A percentile compares a stretch with the other conserved stretches of the same genome.
Conservation (phyloP, 2,329 filamentous ascomycete genomes). For the Aspergillus uvarum region DNA sequence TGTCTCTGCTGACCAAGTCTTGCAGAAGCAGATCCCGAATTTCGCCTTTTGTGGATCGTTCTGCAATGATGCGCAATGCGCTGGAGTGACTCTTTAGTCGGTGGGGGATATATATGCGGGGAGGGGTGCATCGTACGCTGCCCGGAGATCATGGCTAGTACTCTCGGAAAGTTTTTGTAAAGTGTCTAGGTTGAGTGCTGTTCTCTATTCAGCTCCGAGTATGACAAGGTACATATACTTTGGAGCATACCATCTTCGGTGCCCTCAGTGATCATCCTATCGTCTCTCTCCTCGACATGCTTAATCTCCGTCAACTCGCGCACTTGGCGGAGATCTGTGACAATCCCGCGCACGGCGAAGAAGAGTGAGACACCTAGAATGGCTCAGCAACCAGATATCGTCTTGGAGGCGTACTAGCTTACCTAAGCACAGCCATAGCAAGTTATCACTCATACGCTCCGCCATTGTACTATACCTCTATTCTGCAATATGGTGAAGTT, state of each 20-base stretch:
- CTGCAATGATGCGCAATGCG: conserved; percentile 48
- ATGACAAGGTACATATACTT: too few species aligned
- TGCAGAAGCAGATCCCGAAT: conserved; percentile 42
- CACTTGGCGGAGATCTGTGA: conserved; percentile 50
- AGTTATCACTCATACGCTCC: conserved; percentile 35
- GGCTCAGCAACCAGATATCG: conserved; percentile 5
- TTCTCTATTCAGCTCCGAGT: conserved; percentile 17
- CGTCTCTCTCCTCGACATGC: conserved; percentile 62
- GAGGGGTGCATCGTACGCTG: conserved; percentile 60
- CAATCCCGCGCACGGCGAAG: conserved; percentile 55
- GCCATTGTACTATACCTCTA: conserved; percentile 28
- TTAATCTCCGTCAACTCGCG: conserved; percentile 59
- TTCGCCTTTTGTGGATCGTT: conserved; percentile 44
- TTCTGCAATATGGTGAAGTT: conserved; percentile 3
- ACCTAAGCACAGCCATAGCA: conserved; percentile 44
- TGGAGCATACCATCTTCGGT: conserved; percentile 61
- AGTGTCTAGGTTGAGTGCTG: conserved; percentile 63
- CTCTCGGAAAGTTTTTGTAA: conserved; percentile 67
- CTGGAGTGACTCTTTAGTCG: conserved; percentile 23
- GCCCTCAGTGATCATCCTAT: conserved; percentile 72
- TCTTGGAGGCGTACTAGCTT: background rate
- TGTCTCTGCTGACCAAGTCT: conserved; percentile 43
- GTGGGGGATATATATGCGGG: conserved; percentile 51
- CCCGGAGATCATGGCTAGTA: conserved; percentile 70
- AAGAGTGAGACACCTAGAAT: conserved; percentile 44